Evolutionary conservation across 805 yeast species (phyloP).

Genomic region (Myxozyma mucilagina): DNA sequence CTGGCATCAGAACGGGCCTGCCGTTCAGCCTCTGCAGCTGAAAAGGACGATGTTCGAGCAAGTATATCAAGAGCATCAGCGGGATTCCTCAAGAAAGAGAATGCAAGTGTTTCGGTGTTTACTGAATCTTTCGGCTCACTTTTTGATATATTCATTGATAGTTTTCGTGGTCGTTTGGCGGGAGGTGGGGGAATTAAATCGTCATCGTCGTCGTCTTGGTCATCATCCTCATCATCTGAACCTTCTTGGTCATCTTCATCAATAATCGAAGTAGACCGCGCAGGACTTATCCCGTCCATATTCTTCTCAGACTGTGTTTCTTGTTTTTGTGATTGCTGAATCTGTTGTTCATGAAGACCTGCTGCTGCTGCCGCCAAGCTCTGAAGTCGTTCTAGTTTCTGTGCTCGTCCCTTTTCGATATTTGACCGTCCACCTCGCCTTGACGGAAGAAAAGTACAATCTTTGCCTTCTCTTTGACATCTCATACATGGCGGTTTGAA

Average conservation of each 20-base stretch:
- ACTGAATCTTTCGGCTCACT: slow-evolving; percentile 1
- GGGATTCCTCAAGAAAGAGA: slow-evolving; percentile 28
- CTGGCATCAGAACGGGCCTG: not conserved
- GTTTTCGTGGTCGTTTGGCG: not conserved
- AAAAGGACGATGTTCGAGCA: slow-evolving; percentile 15
- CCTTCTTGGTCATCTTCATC: not conserved
- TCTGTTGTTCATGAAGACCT: not conserved
- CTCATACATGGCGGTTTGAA: slow-evolving; percentile 19
- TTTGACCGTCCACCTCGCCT: slow-evolving; percentile 22
- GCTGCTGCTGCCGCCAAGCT: not conserved
- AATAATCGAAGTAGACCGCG: not conserved
- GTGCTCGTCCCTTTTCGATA: slow-evolving; percentile 22
- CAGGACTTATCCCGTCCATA: not conserved
- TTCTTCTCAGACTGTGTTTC: not conserved
- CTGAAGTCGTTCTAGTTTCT: not conserved
- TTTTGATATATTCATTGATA: not conserved
- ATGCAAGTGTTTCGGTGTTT: slow-evolving; percentile 26
- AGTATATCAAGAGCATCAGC: slow-evolving; percentile 33
- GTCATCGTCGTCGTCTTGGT: not conserved
- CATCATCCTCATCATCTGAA: not conserved
- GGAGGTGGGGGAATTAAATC: not conserved
- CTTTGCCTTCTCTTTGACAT: slow-evolving; percentile 18
- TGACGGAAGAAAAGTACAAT: slow-evolving; percentile 18
- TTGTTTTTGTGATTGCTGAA: not conserved
- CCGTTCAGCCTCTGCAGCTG: not conserved